A percentile compares a stretch with the other conserved stretches of the same genome.
Conservation (phyloP, 345 rosid genomes). For the Cardamine chenopodiifolia region DNA sequence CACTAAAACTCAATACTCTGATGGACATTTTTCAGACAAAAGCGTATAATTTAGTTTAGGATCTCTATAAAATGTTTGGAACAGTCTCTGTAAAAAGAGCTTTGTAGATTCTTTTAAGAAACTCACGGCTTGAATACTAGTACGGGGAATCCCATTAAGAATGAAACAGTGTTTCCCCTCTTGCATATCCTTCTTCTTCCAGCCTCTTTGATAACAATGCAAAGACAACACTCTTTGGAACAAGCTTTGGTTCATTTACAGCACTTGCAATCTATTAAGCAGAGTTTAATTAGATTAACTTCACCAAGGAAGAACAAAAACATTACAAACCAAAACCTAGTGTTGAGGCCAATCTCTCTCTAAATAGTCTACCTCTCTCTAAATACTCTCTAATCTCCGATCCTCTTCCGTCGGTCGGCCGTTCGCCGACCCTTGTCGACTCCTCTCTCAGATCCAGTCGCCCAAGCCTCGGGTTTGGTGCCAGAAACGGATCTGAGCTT, state of each 20-base stretch:
- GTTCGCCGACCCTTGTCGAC: no score
- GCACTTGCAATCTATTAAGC: conserved; percentile 44
- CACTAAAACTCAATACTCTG: conserved; percentile 36
- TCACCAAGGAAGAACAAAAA: no score
- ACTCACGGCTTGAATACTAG: conserved; percentile 76
- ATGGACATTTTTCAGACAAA: conserved; percentile 38
- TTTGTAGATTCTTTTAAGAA: neutral
- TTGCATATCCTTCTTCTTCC: conserved; percentile 74
- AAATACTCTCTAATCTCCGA: no score
- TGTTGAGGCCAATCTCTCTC: no score
- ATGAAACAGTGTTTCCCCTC: conserved; percentile 92
- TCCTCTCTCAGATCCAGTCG: no score
- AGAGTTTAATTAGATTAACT: neutral
- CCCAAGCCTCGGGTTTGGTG: no score
- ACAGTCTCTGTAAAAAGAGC: no score
- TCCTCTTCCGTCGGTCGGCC: no score
- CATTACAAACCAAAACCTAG: neutral
- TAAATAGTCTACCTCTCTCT: no score
- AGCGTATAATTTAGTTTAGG: neutral
- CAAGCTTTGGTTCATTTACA: conserved; percentile 71
- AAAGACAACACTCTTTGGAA: conserved; percentile 74
- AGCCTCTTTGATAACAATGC: conserved; percentile 80
- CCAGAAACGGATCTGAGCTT: no score
- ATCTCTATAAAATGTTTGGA: no score
- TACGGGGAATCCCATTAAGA: conserved; percentile 91